Conservation (phyloP, 805 yeast genomes). For the Ogataea nakhonphanomensis region DNA sequence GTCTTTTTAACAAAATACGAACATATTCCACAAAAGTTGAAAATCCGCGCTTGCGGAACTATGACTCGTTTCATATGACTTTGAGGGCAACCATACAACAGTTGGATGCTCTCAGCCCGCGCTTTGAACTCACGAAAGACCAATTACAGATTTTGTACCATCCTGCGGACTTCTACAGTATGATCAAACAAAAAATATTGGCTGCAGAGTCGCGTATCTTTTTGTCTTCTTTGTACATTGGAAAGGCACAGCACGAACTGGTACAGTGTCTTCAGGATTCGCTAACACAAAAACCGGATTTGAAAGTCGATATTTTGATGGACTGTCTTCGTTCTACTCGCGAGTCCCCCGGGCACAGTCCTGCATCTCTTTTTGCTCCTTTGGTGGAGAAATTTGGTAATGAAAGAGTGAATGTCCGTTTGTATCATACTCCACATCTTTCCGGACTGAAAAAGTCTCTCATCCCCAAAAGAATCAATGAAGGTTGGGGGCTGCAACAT, state of each 20-base stretch:
- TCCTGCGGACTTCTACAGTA: constrained; percentile 71
- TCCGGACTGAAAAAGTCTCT: constrained; percentile 59
- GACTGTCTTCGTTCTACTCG: constrained; percentile 93
- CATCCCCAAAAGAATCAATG: constrained; percentile 83
- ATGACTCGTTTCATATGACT: constrained; percentile 26
- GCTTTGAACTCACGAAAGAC: constrained; percentile 54
- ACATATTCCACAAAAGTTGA: constrained; percentile 27
- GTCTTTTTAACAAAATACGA: constrained; percentile 16
- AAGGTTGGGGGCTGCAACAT: constrained; percentile 91
- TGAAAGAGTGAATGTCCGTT: constrained; percentile 68
- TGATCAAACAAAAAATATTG: constrained; percentile 59
- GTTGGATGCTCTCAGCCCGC: constrained; percentile 61
- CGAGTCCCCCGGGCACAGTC: constrained; percentile 76
- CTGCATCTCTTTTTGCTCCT: constrained; percentile 70
- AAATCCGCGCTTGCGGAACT: constrained; percentile 24
- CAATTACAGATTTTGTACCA: constrained; percentile 59
- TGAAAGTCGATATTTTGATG: constrained; percentile 69
- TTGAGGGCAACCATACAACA: constrained; percentile 37
- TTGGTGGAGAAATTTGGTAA: constrained; percentile 62
- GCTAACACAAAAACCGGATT: constrained; percentile 50
- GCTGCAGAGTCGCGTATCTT: constrained; percentile 66
- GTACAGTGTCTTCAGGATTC: constrained; percentile 61
- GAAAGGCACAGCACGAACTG: constrained; percentile 76
- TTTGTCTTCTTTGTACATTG: constrained; percentile 82
- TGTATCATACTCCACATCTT: constrained; percentile 88